Evolutionary conservation across 768 basidiomycete species (phyloP).

Genomic region (Lanmaoa rubissima): DNA sequence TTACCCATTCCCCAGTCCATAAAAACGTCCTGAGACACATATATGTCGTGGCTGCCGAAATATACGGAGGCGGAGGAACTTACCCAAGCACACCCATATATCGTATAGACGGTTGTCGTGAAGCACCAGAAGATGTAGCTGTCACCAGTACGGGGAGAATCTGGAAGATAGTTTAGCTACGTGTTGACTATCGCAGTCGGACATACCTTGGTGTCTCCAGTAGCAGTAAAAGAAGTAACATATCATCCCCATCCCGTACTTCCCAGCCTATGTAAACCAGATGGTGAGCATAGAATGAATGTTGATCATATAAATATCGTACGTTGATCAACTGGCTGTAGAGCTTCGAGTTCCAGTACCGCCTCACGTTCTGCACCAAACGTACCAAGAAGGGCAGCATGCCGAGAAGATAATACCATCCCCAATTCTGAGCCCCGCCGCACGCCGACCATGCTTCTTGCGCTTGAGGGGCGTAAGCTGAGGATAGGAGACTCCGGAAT

Average conservation of each 20-base stretch:
- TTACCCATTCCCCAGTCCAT: slow-evolving; percentile 92
- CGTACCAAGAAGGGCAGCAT: slow-evolving; percentile 73
- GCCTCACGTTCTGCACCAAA: slow-evolving; percentile 81
- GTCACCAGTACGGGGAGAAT: slow-evolving; percentile 39
- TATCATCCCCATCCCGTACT: slow-evolving; percentile 70
- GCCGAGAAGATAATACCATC: slow-evolving; percentile 54
- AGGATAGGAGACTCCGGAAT: background rate
- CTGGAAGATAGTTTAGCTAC: slow-evolving; percentile 2
- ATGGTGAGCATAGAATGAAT: background rate
- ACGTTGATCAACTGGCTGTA: slow-evolving; percentile 88
- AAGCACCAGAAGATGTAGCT: slow-evolving; percentile 71
- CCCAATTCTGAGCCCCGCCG: slow-evolving; percentile 54
- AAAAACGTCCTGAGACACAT: slow-evolving; percentile 62
- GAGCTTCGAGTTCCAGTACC: slow-evolving; percentile 76
- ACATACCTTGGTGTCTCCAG: slow-evolving; percentile 69
- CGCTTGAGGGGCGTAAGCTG: slow-evolving; percentile 34
- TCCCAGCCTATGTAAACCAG: slow-evolving; percentile 62
- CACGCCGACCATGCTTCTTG: slow-evolving; percentile 44
- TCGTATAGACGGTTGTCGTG: slow-evolving; percentile 56
- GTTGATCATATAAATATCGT: slow-evolving; percentile 20
- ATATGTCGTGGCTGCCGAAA: background rate
- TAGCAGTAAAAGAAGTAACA: slow-evolving; percentile 66
- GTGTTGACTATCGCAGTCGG: background rate
- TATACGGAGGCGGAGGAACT: slow-evolving; percentile 19
- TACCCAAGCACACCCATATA: slow-evolving; percentile 82